Evolutionary conservation across 768 basidiomycete genomes (phyloP), one percentile per base, ranked within the genome.

Genomic region (Boletellus ananas): DNA sequence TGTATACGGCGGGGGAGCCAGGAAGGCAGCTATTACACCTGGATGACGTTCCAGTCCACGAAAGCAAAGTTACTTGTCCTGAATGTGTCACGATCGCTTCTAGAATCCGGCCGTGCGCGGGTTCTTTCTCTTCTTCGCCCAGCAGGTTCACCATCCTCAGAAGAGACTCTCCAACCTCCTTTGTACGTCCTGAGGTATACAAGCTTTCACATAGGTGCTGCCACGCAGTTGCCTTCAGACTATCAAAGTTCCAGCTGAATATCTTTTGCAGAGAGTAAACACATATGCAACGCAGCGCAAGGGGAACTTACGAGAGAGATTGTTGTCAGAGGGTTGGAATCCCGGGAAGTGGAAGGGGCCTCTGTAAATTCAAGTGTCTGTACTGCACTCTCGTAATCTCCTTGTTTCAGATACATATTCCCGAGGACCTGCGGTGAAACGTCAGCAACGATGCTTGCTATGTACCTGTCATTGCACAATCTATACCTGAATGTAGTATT

Each of bases 321-420:
- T 4, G 47, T 40, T 2, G 14, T 41, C 20, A 41, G 23, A 16
- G 31, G 31, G 25, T 34, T 21, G 7, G 31, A 27, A 5, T 18
- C 21, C 34, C 20, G 25, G 14, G 43, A 21, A 12, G 88, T 11
- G 69, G 61, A 3, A 8, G 43, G 43, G 12, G 23, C 6, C 17
- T 38, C 31, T 47, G 37, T 29, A n/a, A 14, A 29, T 7, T 33
- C 20, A 14, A 47, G 37, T 2, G 38, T 39, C 2, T 31, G 20
- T 20, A 47, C 29, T 2, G 46, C 46, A 33, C 14, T 33, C 16
- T 33, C 31, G 9, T 39, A 39, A 17, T 47, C 38, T 2, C 25
- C 25, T 37, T 27, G 45, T 37, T 46, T 46, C 45, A 37, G 4
- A 27, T 37, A 46, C 45, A 47, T 47, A 12, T 31, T 38, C 18